phyloP scores from a whole-genome alignment of 169 alveolate genomes.

The Amoebophrya sp. region DNA sequence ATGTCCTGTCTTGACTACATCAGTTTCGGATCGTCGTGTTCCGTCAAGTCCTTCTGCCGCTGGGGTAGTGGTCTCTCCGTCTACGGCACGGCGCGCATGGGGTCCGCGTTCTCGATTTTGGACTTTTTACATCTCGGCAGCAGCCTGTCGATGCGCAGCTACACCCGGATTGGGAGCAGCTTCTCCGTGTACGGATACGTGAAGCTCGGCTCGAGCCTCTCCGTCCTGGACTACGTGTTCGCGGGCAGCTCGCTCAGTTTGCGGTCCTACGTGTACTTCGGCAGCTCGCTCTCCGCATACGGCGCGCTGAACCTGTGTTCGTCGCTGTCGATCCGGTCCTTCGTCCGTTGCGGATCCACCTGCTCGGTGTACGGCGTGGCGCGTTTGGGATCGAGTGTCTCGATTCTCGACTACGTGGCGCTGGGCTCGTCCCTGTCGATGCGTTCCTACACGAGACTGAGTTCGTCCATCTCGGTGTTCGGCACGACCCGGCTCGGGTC shows the following conservation, averaged over 20 bases:
- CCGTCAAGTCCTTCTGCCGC: background rate
- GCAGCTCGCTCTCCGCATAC: background rate
- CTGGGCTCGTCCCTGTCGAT: background rate
- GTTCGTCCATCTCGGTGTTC: background rate
- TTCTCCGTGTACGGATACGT: background rate
- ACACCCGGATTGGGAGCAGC: background rate
- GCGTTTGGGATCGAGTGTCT: background rate
- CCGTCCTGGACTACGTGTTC: slow-evolving; percentile 11
- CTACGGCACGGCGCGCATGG: background rate
- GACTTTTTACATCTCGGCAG: slow-evolving; percentile 4
- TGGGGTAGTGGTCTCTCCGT: background rate
- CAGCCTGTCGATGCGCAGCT: background rate
- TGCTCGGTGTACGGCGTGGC: background rate
- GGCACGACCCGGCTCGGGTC: background rate
- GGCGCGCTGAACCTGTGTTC: background rate
- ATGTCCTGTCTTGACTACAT: background rate
- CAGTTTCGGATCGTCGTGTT: background rate
- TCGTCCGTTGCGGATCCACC: background rate
- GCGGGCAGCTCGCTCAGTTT: no score
- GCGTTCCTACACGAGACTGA: background rate
- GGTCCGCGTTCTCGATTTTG: background rate
- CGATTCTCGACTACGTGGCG: background rate
- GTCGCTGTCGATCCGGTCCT: background rate
- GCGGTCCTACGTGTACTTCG: no score
- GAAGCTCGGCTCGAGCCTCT: background rate